A percentile compares a stretch with the other conserved stretches of the same genome.
Evolutionary conservation across 1,284 basidiomycete genomes (phyloP).

Genomic region (Neonothopanus nambi): DNA sequence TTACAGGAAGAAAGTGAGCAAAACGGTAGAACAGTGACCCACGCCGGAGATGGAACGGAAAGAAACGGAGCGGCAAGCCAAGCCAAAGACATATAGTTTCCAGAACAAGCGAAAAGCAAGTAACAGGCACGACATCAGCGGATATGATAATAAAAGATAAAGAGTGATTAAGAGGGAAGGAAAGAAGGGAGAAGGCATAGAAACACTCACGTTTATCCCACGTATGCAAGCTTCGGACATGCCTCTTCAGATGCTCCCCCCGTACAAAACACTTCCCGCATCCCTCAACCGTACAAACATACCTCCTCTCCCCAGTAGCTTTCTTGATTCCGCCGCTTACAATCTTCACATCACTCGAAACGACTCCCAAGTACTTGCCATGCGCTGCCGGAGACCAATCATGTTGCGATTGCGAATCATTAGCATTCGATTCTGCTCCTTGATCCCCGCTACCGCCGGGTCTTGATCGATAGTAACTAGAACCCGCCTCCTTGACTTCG

Average conservation of each 20-base stretch:
- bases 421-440: too few relatives aligned
- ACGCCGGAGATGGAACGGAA: too few relatives aligned
- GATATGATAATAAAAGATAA: not conserved
- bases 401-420: too few relatives aligned
- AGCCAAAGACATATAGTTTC: too few relatives aligned
- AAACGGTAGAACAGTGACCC: too few relatives aligned
- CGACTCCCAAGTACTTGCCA: not conserved
- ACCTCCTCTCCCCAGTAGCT: conserved; percentile 51
- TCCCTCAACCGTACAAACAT: conserved; percentile 66
- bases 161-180: not conserved
- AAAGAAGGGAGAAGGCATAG: conserved; percentile 4
- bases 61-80: too few relatives aligned
- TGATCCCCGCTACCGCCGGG: too few relatives aligned
- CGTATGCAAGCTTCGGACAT: conserved; percentile 76
- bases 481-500: too few relatives aligned
- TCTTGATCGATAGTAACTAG: too few relatives aligned
- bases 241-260: conserved; percentile 77
- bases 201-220: conserved; percentile 71
- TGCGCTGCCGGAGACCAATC: too few relatives aligned
- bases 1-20: too few relatives aligned
- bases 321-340: conserved; percentile 22
- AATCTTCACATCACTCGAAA: conserved; percentile 1
- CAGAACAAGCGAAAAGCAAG: conserved; percentile 1
- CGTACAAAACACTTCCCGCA: conserved; percentile 79
- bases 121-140: not conserved